phyloP scores from a whole-genome alignment of 192 early-diverging fungal genomes.

The Backusella morwellensis region DNA sequence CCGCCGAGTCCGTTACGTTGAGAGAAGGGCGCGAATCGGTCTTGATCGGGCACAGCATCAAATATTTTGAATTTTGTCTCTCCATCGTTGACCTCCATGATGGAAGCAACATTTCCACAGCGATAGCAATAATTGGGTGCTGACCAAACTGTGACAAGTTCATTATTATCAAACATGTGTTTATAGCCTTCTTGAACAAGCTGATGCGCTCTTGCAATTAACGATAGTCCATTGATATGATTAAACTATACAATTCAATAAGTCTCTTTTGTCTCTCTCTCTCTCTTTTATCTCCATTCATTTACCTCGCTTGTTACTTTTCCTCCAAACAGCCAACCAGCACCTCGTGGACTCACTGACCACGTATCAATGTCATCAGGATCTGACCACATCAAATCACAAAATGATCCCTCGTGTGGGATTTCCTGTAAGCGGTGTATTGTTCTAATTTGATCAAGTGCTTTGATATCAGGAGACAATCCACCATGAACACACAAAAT shows the following conservation, averaged over 20 bases:
- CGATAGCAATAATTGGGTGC: constrained; percentile 99
- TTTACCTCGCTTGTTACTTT: constrained; percentile 89
- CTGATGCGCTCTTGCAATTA: constrained; percentile 96
- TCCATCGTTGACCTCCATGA: constrained; percentile 82
- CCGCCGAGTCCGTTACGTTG: constrained; percentile 34
- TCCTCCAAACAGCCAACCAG: constrained; percentile 95
- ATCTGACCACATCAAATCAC: constrained; percentile 97
- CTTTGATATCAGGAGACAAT: constrained; percentile 89
- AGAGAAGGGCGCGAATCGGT: constrained; percentile 47
- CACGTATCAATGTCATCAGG: constrained; percentile 93
- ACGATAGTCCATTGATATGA: constrained; percentile 84
- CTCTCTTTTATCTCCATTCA: neutral
- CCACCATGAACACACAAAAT: constrained; percentile 93
- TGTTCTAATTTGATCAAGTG: constrained; percentile 92
- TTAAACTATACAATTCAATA: constrained; percentile 62
- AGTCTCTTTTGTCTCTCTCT: neutral
- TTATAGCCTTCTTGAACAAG: constrained; percentile 98
- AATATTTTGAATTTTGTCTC: constrained; percentile 95
- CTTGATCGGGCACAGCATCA: constrained; percentile 92
- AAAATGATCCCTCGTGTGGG: constrained; percentile 93
- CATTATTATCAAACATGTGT: constrained; percentile 90
- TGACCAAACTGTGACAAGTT: constrained; percentile 95
- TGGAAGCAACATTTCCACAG: constrained; percentile 95
- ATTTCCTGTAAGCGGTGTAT: constrained; percentile 94
- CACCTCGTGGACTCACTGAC: constrained; percentile 88